A percentile compares a stretch with the other conserved stretches of the same genome.
phyloP scores from a whole-genome alignment of 1,284 basidiomycete species.

The Moniliophthora roreri region DNA sequence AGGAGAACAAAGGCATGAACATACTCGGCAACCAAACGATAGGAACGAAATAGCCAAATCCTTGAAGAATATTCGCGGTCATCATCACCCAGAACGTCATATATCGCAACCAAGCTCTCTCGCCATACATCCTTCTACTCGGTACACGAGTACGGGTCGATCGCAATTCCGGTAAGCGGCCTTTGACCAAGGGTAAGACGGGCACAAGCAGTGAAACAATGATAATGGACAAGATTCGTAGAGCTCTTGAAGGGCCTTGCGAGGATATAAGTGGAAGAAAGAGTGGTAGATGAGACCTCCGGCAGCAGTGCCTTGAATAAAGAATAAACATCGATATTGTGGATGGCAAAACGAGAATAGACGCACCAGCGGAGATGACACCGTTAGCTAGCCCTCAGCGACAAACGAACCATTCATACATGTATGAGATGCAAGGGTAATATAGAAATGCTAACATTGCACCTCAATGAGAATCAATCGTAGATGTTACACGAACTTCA shows the following conservation, averaged over 20 bases:
- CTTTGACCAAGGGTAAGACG: slow-evolving; percentile 30
- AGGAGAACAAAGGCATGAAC: slow-evolving; percentile 8
- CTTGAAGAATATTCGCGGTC: slow-evolving; percentile 33
- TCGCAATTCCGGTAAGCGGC: slow-evolving; percentile 30
- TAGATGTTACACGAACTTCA: slow-evolving; percentile 30
- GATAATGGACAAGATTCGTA: slow-evolving; percentile 29
- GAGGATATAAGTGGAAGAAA: slow-evolving; percentile 28
- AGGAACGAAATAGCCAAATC: slow-evolving; percentile 31
- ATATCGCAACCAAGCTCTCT: slow-evolving; percentile 26
- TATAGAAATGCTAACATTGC: slow-evolving; percentile 31
- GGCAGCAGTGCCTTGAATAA: slow-evolving; percentile 27
- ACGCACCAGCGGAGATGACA: slow-evolving; percentile 37
- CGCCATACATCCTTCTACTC: slow-evolving; percentile 19
- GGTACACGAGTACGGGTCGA: slow-evolving; percentile 20
- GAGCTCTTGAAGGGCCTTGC: slow-evolving; percentile 26
- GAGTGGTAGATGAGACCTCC: slow-evolving; percentile 38
- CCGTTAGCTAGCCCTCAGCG: slow-evolving; percentile 41
- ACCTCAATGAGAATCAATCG: background rate
- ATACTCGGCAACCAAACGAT: slow-evolving; percentile 32
- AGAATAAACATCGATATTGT: too few species aligned
- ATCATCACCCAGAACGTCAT: slow-evolving; percentile 30
- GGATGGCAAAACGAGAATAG: too few species aligned
- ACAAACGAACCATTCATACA: slow-evolving; percentile 44
- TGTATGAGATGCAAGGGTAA: slow-evolving; percentile 33
- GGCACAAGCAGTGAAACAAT: slow-evolving; percentile 23